phyloP scores from a whole-genome alignment of 1,139 yeast genomes.

The Hansenula sp. region DNA sequence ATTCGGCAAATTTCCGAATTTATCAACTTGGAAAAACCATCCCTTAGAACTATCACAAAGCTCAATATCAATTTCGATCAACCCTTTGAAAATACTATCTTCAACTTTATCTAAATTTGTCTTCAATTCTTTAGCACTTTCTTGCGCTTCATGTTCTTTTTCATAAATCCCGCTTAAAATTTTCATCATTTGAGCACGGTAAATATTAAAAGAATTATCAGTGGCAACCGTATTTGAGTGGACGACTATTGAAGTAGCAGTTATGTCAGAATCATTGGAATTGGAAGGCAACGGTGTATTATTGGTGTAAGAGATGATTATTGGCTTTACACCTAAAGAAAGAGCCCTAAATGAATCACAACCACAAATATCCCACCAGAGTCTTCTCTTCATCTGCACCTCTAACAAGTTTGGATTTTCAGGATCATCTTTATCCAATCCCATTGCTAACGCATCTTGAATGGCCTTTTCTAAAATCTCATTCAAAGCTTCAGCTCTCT shows the following conservation, averaged over 20 bases:
- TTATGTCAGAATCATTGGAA: conserved; percentile 25
- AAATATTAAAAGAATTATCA: conserved; percentile 25
- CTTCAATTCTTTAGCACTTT: conserved; percentile 4
- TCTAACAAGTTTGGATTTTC: conserved; percentile 23
- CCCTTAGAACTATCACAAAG: conserved; percentile 20
- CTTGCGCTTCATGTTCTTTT: conserved; percentile 13
- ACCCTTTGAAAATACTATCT: conserved; percentile 18
- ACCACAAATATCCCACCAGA: conserved; percentile 33
- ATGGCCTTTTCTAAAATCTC: conserved; percentile 23
- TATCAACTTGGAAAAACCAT: conserved; percentile 25
- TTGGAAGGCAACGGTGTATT: conserved; percentile 28
- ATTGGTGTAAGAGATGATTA: conserved; percentile 23
- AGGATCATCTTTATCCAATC: conserved; percentile 22
- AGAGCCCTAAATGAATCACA: conserved; percentile 29
- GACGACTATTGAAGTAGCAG: conserved; percentile 15
- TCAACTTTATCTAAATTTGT: conserved; percentile 11
- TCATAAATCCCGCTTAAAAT: conserved; percentile 24
- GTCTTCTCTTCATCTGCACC: conserved; percentile 27
- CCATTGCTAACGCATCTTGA: conserved; percentile 24
- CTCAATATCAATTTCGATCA: conserved; percentile 24
- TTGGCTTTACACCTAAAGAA: conserved; percentile 26
- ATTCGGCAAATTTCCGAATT: conserved; percentile 20
- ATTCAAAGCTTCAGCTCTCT: conserved; percentile 25
- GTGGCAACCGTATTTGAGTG: conserved; percentile 21
- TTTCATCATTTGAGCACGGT: conserved; percentile 25